Base-by-base conservation (phyloP, 2,329 filamentous ascomycete genomes). In the Fusarium musae region DNA sequence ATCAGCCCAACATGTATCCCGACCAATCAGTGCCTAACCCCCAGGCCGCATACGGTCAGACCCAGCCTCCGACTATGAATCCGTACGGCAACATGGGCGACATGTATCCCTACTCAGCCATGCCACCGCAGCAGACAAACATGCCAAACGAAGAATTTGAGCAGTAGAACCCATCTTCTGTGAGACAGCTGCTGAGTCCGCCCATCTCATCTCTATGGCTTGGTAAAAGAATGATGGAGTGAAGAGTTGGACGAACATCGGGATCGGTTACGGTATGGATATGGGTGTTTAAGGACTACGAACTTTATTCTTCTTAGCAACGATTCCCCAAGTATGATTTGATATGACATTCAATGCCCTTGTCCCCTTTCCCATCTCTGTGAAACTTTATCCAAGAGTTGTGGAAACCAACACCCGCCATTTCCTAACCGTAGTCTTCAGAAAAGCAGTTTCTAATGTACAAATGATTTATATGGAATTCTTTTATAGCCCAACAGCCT, bases 91-190 rank as follows among this genome's bases (percentile, higher is more conserved):
- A 93, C 63, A 92, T 95, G 82, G 91, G 94, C 71, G 91, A 90
- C 72, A 97, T 98, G 87, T 98, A 98, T 75, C 89, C 89, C 43
- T 97, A 97, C 81, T 88, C 92, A 19, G 85, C 91, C 70, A 93
- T 97, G 88, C 91, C 93, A 77, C 89, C 93, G 73, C 94, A 97
- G 82, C 93, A 95, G 86, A 93, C 95, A 87, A 81, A 83, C 46
- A 85, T 86, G 82, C 78, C 83, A 9, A 81, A 82, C 19, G 85
- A 86, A 69, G 85, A 86, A 50, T 86, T 86, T 66, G 84, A 85
- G 63, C 84, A 81, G 59, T 69, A 69, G 52, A 9, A 9, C 21
- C 23, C 15, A n/a, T 16, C 49, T 36, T 15, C 9, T 11, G 15
- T 17, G 19, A 32, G 32, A 6, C 19, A 32, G 47, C 11, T 23